These are phyloP conservation scores for Solanum medicagineum DNA, from an alignment of 257 asterid species.

Conservation along the genomic window DNA sequence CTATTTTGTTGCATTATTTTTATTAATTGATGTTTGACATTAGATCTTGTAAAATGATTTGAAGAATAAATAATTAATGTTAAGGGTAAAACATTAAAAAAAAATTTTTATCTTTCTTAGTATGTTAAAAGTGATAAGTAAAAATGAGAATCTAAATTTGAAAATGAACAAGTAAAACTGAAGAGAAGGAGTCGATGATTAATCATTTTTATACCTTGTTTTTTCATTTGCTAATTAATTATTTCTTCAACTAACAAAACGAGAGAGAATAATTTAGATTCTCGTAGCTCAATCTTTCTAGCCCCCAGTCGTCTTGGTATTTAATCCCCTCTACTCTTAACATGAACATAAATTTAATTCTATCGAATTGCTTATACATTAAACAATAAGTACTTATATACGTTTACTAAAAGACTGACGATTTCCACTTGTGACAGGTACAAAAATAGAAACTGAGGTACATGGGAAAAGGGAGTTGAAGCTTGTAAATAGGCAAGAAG, in stretches of 20 bases:
- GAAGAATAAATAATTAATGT: too few species aligned
- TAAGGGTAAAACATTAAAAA: too few species aligned
- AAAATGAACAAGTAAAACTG: too few species aligned
- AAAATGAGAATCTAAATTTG: too few species aligned
- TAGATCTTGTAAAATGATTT: too few species aligned
- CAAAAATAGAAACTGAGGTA: constrained; percentile 55
- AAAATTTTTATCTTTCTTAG: too few species aligned
- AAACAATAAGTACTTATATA: background rate
- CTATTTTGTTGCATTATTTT: too few species aligned
- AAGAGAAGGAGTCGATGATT: too few species aligned
- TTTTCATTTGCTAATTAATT: background rate
- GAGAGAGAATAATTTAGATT: background rate
- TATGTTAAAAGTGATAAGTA: too few species aligned
- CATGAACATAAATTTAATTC: too few species aligned
- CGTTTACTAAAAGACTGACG: background rate
- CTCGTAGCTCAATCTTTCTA: background rate
- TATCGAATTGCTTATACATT: background rate
- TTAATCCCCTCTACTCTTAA: too few species aligned
- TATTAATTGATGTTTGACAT: too few species aligned
- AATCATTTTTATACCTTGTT: background rate
- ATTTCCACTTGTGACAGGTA: constrained; percentile 24
- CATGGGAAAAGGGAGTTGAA: constrained; percentile 44
- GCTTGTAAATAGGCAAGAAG: constrained; percentile 42
- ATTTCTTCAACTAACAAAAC: background rate
- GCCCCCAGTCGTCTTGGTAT: background rate